phyloP scores from a whole-genome alignment of 2,329 filamentous ascomycete genomes.

The Xylariaceae sp. region DNA sequence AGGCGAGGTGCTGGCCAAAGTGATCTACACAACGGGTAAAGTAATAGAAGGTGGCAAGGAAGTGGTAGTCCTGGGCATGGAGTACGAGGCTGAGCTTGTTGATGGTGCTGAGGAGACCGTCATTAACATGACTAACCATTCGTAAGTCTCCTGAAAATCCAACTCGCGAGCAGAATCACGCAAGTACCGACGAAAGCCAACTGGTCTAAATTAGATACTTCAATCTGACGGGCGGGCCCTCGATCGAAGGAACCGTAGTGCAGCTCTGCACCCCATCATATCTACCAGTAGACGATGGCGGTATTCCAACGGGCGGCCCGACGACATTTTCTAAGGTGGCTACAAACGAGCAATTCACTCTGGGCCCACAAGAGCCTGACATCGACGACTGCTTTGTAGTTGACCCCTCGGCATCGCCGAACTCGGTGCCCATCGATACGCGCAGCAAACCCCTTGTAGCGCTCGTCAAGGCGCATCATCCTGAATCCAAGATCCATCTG shows the following conservation, averaged over 20 bases:
- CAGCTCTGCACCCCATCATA: conserved; percentile 70
- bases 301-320: conserved; percentile 76
- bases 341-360: conserved; percentile 70
- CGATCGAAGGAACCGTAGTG: conserved; percentile 65
- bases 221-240: conserved; percentile 61
- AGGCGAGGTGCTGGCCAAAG: conserved; percentile 77
- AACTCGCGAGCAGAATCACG: neutral
- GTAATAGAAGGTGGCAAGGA: conserved; percentile 66
- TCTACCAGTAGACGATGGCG: conserved; percentile 73
- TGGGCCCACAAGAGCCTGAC: conserved; percentile 73
- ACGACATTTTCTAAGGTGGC: conserved; percentile 68
- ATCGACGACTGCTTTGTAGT: conserved; percentile 93
- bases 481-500: conserved; percentile 76
- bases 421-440: conserved; percentile 68
- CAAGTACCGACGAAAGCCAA: neutral
- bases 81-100: conserved; percentile 86
- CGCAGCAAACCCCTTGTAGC: conserved; percentile 66
- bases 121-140: conserved; percentile 95
- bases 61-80: conserved; percentile 77
- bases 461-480: conserved; percentile 75
- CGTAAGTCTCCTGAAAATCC: conserved; percentile 54
- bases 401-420: conserved; percentile 60
- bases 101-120: conserved; percentile 85
- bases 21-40: conserved; percentile 79
- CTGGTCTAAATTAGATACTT: conserved; percentile 58